Evolutionary conservation across 2,329 filamentous ascomycete species (phyloP), one percentile per base, ranked within the genome.

Genomic region (Xylaria sp.): DNA sequence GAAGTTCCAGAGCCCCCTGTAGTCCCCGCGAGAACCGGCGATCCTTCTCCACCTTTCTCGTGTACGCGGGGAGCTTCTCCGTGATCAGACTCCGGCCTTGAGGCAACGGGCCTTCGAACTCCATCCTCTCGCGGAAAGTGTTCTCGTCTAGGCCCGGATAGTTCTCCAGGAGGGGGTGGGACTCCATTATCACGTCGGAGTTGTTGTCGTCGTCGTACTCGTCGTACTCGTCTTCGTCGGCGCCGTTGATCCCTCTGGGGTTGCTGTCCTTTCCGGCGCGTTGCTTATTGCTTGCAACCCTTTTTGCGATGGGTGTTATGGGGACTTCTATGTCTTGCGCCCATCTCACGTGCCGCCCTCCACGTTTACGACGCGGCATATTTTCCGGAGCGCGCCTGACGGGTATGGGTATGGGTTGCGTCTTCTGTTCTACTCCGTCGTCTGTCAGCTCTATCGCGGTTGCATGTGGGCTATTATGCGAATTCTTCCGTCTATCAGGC

Each of bases 11-110:
- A 23, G 13, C 20, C 7, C 7, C n/a, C 18, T 57, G 55, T 18
- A 28, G 7, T 18, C 2, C 55, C 12, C 1, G 4, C 13, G 13
- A 7, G 20, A 41, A 12, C 3, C 3, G n/a, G 13, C 12, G 12
- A 5, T 57, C 37, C 13, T 15, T 15, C 39, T 9, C 39, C 4
- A 44, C 7, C 12, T 23, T 5, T n/a, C 1, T 6, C 15, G 18
- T 20, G 13, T 55, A 50, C 5, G 5, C 2, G 9, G 2, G 25
- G 7, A 62, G 23, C 2, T 12, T 12, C 25, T 41, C 15, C 15
- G 58, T 56, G 31, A 66, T 41, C 41, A 51, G 12, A 25, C 64
- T 66, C 2, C 4, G 7, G 39, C 64, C 18, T 1, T 5, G 23
- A 15, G 9, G 28, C 31, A 25, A 8, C 15, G 25, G 25, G 8